A percentile compares a stretch with the other conserved stretches of the same genome.
Conservation (phyloP, 805 yeast genomes). For the Ogataea ganodermae region DNA sequence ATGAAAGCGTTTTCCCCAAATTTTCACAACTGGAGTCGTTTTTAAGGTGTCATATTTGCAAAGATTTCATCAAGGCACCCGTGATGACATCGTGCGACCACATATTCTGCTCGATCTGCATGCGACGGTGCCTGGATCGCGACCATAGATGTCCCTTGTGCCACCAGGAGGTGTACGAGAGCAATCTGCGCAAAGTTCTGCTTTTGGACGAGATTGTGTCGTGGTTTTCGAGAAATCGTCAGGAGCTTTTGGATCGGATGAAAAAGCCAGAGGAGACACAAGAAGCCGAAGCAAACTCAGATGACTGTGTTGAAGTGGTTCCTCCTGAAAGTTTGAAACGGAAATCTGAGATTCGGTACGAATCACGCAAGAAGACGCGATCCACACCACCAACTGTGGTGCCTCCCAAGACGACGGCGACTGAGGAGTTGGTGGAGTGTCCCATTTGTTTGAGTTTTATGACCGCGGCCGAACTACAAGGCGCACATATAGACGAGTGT, state of each 20-base stretch:
- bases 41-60: constrained; percentile 84
- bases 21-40: constrained; percentile 66
- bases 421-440: constrained; percentile 50
- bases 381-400: not conserved
- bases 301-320: constrained; percentile 7
- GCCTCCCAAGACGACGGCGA: constrained; percentile 10
- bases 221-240: constrained; percentile 50
- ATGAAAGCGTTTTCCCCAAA: constrained; percentile 51
- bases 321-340: constrained; percentile 12
- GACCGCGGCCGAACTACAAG: constrained; percentile 57
- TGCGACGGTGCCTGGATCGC: constrained; percentile 64
- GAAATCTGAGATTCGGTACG: constrained; percentile 10
- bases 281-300: constrained; percentile 11
- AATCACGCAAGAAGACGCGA: constrained; percentile 19
- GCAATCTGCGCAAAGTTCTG: constrained; percentile 65
- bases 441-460: constrained; percentile 64
- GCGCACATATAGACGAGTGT: constrained; percentile 65
- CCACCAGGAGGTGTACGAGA: constrained; percentile 65
- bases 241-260: constrained; percentile 38
- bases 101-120: constrained; percentile 86
- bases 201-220: constrained; percentile 69
- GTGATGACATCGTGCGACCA: constrained; percentile 85
- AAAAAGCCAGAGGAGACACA: constrained; percentile 17
- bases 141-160: constrained; percentile 78
- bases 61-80: constrained; percentile 78